These are phyloP conservation scores for Clavariopsis aquatica DNA, from an alignment of 495 filamentous ascomycete species.

Conservation along the genomic window DNA sequence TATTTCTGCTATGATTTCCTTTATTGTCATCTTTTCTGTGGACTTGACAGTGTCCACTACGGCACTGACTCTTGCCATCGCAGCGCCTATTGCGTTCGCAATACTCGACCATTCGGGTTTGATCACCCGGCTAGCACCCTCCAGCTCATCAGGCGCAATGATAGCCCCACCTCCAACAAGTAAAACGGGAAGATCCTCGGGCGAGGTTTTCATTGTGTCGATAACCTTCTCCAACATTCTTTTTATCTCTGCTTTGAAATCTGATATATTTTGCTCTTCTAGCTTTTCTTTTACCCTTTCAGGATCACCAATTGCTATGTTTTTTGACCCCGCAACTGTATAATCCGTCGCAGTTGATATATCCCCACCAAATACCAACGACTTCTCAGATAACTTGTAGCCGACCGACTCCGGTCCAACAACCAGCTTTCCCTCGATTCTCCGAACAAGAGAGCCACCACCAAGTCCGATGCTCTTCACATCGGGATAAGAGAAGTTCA, in stretches of 20 bases:
- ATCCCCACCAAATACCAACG: conserved; percentile 56
- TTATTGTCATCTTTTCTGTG: conserved; percentile 46
- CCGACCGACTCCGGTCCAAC: conserved; percentile 61
- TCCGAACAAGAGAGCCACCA: conserved; percentile 54
- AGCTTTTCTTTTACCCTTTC: conserved; percentile 35
- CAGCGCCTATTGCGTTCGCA: conserved; percentile 61
- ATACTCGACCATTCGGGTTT: conserved; percentile 45
- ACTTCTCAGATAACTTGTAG: conserved; percentile 52
- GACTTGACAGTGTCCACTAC: conserved; percentile 52
- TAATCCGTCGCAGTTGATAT: conserved; percentile 55
- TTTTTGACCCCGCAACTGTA: conserved; percentile 47
- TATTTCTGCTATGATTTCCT: conserved; percentile 32
- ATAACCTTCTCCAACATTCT: conserved; percentile 51
- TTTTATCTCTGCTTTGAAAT: conserved; percentile 44
- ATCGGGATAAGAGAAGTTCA: conserved; percentile 58
- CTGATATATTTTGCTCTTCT: conserved; percentile 38
- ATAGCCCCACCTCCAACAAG: conserved; percentile 48
- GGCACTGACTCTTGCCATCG: conserved; percentile 58
- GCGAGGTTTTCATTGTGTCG: conserved; percentile 54
- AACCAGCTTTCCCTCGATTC: conserved; percentile 44
- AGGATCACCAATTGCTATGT: conserved; percentile 46
- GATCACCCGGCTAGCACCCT: conserved; percentile 36
- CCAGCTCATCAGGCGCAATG: conserved; percentile 36
- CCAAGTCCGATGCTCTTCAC: conserved; percentile 55
- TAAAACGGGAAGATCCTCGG: conserved; percentile 50